Evolutionary conservation across 129 eudicot genomes (phyloP), one percentile per base, ranked within the genome.

Genomic region (Lactuca saligna): DNA sequence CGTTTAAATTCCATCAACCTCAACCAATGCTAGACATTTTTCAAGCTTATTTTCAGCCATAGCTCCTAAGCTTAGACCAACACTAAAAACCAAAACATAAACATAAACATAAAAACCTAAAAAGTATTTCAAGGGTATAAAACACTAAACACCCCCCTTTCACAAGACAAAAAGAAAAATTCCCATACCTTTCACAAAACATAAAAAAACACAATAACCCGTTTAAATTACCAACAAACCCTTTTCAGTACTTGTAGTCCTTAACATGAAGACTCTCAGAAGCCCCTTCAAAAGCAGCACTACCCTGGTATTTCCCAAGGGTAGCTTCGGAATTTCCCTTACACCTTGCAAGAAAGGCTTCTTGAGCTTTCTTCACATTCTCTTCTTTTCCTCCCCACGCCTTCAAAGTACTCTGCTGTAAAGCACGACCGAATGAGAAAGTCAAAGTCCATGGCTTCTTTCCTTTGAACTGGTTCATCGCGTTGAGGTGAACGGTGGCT

Each of bases 391-490:
- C 90, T 1, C 10, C 63, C 90, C 86, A 85, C 0, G 90, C 84
- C 82, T 85, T 83, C 3, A 83, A 77, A 16, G 88, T 83, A 58
- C 88, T 83, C 68, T 71, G 80, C 65, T 83, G 88, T 20, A 83
- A 77, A 56, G 90, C 90, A 31, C 90, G 83, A 0, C 90, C 90
- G 33, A 56, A 85, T 0, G 90, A 85, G 33, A 85, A 85, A 4
- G 90, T 64, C n/a, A 85, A 70, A 48, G 75, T 72, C 86, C 90
- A 85, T 12, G 90, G 90, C 80, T 75, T 85, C 73, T 85, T 85
- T 34, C 74, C 82, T 70, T 85, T 59, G 38, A 42, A 78, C 67
- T 85, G 79, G 80, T 85, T 85, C 76, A 85, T 85, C 17, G 90
- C 90, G 39, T 85, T 82, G 3, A 85, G 82, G 79, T 85, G 66